Evolutionary conservation across 2,329 filamentous ascomycete genomes (phyloP), one percentile per base, ranked within the genome.

Genomic region (Neurospora sp.): DNA sequence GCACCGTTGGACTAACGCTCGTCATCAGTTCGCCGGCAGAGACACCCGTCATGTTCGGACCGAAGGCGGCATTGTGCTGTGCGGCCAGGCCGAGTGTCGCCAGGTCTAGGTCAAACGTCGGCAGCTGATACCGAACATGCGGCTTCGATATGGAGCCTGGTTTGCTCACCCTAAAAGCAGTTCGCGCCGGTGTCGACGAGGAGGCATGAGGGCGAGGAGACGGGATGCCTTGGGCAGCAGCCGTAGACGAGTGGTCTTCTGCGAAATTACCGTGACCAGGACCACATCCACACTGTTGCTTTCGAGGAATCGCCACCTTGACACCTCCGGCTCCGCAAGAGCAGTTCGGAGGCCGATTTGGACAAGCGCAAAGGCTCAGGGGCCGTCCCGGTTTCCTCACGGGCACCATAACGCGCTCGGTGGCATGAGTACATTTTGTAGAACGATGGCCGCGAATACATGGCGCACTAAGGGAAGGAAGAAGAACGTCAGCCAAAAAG

Each of bases 361-460:
- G 85, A 75, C 92, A 90, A 69, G 90, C 89, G 75, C 90, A 92
- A 69, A 86, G 85, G 78, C 89, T 91, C 69, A 92, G 80, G 9
- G 90, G 90, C 67, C 90, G 85, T 19, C 90, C 90, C 17, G 90
- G 90, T 76, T 92, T 92, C 72, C 90, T 86, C 17, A 93, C 90
- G 28, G 89, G 88, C 3, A 91, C 83, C 84, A 92, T 88, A 40
- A 91, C 81, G 71, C 90, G 87, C 75, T 91, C 89, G 73, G 85
- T 84, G 71, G 84, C 84, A 77, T 93, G 90, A 67, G 86, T 89
- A 79, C 90, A 93, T 82, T 91, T 91, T 68, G 90, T 91, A 38
- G 90, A 92, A 75, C 90, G 88, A 79, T 93, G 90, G 70, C 90
- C 90, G 76, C 90, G 88, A 75, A 92, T 92, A 78, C 90, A 92